A percentile compares a stretch with the other conserved stretches of the same genome.
Conservation (phyloP, 2,329 filamentous ascomycete species). For the Phialophora macrospora region DNA sequence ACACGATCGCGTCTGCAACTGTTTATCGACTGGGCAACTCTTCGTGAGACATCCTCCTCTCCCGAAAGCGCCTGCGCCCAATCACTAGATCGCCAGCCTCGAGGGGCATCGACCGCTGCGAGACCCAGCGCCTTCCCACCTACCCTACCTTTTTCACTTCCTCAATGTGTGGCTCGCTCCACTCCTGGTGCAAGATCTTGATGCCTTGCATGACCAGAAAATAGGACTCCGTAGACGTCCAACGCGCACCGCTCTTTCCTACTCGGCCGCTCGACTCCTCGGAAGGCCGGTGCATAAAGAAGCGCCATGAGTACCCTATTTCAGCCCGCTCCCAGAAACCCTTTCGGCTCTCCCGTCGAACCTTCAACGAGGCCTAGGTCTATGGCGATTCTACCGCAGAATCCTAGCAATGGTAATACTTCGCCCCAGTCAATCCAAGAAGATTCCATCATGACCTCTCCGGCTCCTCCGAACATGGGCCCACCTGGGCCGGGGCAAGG, state of each 20-base stretch:
- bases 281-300: slow-evolving; percentile 23
- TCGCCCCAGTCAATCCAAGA: slow-evolving; percentile 43
- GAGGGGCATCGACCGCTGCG: slow-evolving; percentile 15
- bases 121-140: slow-evolving; percentile 13
- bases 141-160: slow-evolving; percentile 6
- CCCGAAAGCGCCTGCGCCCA: slow-evolving; percentile 28
- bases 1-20: slow-evolving; percentile 23
- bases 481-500: slow-evolving; percentile 47
- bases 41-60: slow-evolving; percentile 29
- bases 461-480: slow-evolving; percentile 55
- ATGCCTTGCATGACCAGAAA: slow-evolving; percentile 35
- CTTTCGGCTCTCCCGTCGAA: slow-evolving; percentile 35
- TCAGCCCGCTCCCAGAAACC: slow-evolving; percentile 36
- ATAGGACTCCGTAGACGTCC: slow-evolving; percentile 31
- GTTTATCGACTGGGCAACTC: slow-evolving; percentile 30
- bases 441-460: slow-evolving; percentile 60
- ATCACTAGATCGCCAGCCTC: slow-evolving; percentile 17
- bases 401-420: slow-evolving; percentile 25
- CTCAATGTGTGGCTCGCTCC: slow-evolving; percentile 35
- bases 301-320: slow-evolving; percentile 40
- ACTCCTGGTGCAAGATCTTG: slow-evolving; percentile 32
- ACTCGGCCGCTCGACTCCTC: slow-evolving; percentile 14
- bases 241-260: slow-evolving; percentile 16
- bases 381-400: slow-evolving; percentile 36
- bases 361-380: slow-evolving; percentile 31